Evolutionary conservation across 164 flowering plant species (phyloP).

Genomic region (Magnolia kwangsiensis): DNA sequence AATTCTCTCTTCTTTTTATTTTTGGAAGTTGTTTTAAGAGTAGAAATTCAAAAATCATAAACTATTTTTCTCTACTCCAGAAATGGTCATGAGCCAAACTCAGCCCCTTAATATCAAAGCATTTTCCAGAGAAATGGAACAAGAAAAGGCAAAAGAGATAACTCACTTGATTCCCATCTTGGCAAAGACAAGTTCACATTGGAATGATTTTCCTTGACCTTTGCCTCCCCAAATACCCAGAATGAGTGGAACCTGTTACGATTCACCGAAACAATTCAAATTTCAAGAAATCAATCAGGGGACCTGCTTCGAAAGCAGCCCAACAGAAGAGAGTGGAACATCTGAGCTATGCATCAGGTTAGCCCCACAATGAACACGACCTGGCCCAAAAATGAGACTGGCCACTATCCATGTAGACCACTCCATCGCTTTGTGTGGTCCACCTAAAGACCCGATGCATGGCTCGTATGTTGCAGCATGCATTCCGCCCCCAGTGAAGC

Average conservation of each 20-base stretch:
- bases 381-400: not conserved
- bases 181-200: conserved; percentile 58
- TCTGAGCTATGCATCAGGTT: not conserved
- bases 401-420: not conserved
- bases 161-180: conserved; percentile 49
- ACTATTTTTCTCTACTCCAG: not conserved
- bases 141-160: not conserved
- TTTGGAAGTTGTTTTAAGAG: not conserved
- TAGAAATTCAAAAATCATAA: not conserved
- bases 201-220: conserved; percentile 68
- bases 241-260: conserved; percentile 52
- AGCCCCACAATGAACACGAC: not conserved
- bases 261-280: not conserved
- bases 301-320: too few relatives aligned
- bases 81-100: not conserved
- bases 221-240: conserved; percentile 66
- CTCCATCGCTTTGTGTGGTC: not conserved
- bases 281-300: too few relatives aligned
- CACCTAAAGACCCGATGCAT: too few relatives aligned
- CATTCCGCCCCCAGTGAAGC: not conserved
- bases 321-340: too few relatives aligned
- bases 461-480: too few relatives aligned
- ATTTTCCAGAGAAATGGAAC: not conserved
- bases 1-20: not conserved
- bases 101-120: not conserved